Evolutionary conservation across 2,329 filamentous ascomycete species (phyloP), one percentile per base, ranked within the genome.

Genomic region (Akanthomyces dipterigenus): DNA sequence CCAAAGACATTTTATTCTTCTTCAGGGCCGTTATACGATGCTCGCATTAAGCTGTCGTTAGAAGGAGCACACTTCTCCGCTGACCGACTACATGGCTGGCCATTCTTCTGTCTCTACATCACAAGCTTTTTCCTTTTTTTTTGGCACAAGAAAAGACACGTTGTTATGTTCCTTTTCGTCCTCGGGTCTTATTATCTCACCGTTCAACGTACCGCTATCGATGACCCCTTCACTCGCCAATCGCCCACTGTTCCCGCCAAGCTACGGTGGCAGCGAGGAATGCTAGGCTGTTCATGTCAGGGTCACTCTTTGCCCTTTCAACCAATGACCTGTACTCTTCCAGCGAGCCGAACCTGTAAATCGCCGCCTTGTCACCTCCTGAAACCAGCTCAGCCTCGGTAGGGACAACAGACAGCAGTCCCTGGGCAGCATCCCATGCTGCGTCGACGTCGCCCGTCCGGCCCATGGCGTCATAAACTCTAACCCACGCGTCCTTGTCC

Each of bases 231-330:
- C 22, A 57, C 20, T 59, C 56, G n/a, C 46, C 24, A 51, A 51
- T 46, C 8, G 57, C 20, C 57, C 57, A 60, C 49, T 60, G 57
- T 28, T 54, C 57, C 38, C 28, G 48, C 57, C 57, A 60, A 28
- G 48, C 57, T 20, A 60, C 28, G 11, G 57, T 60, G 3, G 57
- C 57, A n/a, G 57, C 57, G 20, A 60, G 26, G 16, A 60, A 60
- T 22, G 57, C 57, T 16, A 60, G 40, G 28, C 57, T 60, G 38
- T 60, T 60, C 49, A 60, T 54, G 49, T 45, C 57, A n/a, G 57
- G 20, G 26, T 60, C 57, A 8, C 49, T 46, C 49, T 60, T 60
- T 26, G 57, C 57, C 38, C 12, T 36, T 11, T 18, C 40, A 16
- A 46, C 36, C 26, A 60, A 42, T 26, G 48, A 45, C 28, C 18